These are phyloP conservation scores for Corniculantispora saksenae DNA, from an alignment of 2,329 filamentous ascomycete species.

Conservation along the genomic window DNA sequence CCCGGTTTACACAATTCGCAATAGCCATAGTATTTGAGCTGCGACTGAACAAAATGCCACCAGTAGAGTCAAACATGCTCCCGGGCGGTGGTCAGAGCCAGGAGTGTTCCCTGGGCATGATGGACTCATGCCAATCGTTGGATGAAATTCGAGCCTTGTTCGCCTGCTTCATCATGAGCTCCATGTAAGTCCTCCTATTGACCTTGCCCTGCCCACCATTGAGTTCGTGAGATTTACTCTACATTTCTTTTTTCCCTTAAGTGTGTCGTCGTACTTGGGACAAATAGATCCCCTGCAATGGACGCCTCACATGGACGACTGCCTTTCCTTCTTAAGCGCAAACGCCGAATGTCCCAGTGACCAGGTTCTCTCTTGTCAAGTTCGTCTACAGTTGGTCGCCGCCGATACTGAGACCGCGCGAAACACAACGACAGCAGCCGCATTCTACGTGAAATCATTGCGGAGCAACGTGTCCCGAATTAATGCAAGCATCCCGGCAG, in stretches of 20 bases:
- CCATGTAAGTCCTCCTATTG: neutral
- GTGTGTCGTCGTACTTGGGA: neutral
- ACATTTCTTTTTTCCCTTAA: neutral
- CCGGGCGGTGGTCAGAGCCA: neutral
- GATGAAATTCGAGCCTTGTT: slow-evolving; percentile 2
- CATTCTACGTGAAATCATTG: neutral
- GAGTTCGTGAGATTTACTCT: neutral
- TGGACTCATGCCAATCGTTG: neutral
- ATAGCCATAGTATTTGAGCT: neutral
- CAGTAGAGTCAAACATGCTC: neutral
- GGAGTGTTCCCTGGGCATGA: neutral
- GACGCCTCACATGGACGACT: slow-evolving; percentile 1
- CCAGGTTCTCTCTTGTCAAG: neutral
- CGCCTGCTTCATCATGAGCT: neutral
- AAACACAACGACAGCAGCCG: neutral
- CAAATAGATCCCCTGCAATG: neutral
- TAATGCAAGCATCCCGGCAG: neutral
- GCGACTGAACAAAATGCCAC: neutral
- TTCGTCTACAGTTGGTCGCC: neutral
- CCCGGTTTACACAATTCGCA: neutral
- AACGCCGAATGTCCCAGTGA: neutral
- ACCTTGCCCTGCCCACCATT: neutral
- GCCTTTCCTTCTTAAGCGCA: neutral
- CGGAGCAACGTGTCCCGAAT: neutral
- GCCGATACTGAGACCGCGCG: neutral